Evolutionary conservation across 768 basidiomycete species (phyloP).

Genomic region (Aureoboletus auriporus): DNA sequence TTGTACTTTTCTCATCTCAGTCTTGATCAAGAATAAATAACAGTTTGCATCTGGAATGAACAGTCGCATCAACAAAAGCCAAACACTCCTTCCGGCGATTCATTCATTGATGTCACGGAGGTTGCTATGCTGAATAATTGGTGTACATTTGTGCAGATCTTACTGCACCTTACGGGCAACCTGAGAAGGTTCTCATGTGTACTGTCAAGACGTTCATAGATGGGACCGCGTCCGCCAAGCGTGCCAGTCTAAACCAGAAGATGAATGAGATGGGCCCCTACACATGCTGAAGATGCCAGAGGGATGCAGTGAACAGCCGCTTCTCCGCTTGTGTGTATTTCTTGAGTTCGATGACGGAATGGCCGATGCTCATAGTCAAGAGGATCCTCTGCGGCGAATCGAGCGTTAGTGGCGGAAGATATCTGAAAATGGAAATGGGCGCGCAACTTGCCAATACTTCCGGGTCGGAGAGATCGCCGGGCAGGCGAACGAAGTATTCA

Average conservation of each 20-base stretch:
- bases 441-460: conserved; percentile 35
- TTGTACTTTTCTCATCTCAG: background rate
- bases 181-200: conserved; percentile 25
- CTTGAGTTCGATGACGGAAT: conserved; percentile 45
- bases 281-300: conserved; percentile 41
- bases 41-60: too few relatives aligned
- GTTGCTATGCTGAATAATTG: conserved; percentile 40
- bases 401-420: conserved; percentile 23
- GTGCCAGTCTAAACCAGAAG: conserved; percentile 42
- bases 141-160: conserved; percentile 35
- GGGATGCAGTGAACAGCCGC: too few relatives aligned
- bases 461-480: conserved; percentile 18
- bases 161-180: conserved; percentile 32
- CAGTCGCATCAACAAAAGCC: conserved; percentile 33
- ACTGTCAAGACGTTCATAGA: conserved; percentile 44
- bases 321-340: conserved; percentile 40
- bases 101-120: conserved; percentile 34
- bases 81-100: conserved; percentile 26
- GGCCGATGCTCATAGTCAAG: conserved; percentile 35
- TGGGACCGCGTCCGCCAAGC: conserved; percentile 41
- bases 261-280: conserved; percentile 31
- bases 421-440: conserved; percentile 26
- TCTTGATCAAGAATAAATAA: conserved; percentile 1
- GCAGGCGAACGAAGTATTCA: conserved; percentile 9
- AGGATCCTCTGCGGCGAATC: conserved; percentile 8